Conservation (phyloP, 164 flowering plant species). For the Macadamia integrifolia region DNA sequence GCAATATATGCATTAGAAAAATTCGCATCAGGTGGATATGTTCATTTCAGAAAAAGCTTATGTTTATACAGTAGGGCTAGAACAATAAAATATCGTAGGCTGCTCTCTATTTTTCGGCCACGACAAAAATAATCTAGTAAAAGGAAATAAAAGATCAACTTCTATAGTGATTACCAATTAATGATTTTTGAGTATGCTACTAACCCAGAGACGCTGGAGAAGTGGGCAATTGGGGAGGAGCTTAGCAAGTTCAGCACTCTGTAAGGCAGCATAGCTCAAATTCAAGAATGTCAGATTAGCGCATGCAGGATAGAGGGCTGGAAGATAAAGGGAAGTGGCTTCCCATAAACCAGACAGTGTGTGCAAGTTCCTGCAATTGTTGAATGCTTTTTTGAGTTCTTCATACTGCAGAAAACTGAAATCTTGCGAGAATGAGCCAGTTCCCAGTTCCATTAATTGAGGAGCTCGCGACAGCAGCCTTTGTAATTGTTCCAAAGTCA, state of each 20-base stretch:
- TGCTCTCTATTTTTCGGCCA: too few relatives aligned
- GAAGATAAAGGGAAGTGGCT: conserved; percentile 41
- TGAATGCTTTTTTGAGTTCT: conserved; percentile 46
- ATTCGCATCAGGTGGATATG: too few relatives aligned
- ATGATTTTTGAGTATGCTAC: not conserved
- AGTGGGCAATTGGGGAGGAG: conserved; percentile 25
- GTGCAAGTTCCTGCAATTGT: conserved; percentile 41
- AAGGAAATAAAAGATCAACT: too few relatives aligned
- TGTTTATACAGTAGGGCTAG: too few relatives aligned
- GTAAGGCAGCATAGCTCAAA: conserved; percentile 53
- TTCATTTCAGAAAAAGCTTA: too few relatives aligned
- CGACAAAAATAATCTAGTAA: too few relatives aligned
- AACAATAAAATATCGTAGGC: too few relatives aligned
- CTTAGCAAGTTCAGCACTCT: conserved; percentile 43
- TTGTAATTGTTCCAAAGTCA: conserved; percentile 51
- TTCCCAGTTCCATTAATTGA: conserved; percentile 58
- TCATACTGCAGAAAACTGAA: conserved; percentile 29
- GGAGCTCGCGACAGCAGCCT: conserved; percentile 56
- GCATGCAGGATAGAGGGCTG: conserved; percentile 52
- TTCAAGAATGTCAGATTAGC: conserved; percentile 60
- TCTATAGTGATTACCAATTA: too few relatives aligned
- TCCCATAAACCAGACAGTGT: conserved; percentile 75
- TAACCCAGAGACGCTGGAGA: conserved; percentile 34
- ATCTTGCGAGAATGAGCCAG: conserved; percentile 61
- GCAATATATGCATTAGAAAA: too few relatives aligned